phyloP scores from a whole-genome alignment of 805 yeast species.

The Scheffersomyces lignosus region DNA sequence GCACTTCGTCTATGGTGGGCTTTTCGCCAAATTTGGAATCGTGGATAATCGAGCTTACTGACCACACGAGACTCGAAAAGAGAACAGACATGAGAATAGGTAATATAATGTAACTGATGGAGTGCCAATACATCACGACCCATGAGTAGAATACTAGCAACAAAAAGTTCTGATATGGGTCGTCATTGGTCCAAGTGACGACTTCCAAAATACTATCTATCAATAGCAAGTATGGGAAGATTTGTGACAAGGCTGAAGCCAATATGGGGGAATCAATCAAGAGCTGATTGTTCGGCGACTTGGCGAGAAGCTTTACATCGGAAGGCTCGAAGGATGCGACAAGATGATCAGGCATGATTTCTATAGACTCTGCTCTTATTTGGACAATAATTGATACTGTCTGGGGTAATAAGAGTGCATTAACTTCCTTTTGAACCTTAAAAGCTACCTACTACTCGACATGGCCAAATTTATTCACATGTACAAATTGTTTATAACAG shows the following conservation, averaged over 20 bases:
- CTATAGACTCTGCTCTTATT: too few relatives aligned
- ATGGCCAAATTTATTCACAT: too few relatives aligned
- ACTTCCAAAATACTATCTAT: conserved; percentile 45
- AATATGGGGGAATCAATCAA: conserved; percentile 46
- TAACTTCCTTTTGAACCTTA: too few relatives aligned
- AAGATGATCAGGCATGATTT: too few relatives aligned
- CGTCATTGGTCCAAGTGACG: conserved; percentile 57
- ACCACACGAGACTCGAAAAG: conserved; percentile 47
- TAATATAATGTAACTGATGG: conserved; percentile 31
- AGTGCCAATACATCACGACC: conserved; percentile 45
- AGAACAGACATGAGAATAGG: conserved; percentile 39
- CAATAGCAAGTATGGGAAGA: conserved; percentile 48
- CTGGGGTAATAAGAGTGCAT: too few relatives aligned
- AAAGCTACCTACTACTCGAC: too few relatives aligned
- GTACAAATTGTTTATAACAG: too few relatives aligned
- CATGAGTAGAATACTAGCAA: conserved; percentile 38
- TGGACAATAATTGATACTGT: too few relatives aligned
- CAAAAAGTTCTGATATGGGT: conserved; percentile 47
- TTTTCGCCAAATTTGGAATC: conserved; percentile 44
- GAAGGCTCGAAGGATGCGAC: conserved; percentile 39
- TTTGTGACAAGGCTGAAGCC: conserved; percentile 46
- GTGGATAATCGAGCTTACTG: conserved; percentile 38
- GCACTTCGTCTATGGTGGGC: conserved; percentile 55
- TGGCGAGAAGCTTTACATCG: conserved; percentile 32
- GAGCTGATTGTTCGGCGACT: conserved; percentile 29